Evolutionary conservation across 1,284 basidiomycete species (phyloP).

Genomic region (Papiliotrema laurentii): DNA sequence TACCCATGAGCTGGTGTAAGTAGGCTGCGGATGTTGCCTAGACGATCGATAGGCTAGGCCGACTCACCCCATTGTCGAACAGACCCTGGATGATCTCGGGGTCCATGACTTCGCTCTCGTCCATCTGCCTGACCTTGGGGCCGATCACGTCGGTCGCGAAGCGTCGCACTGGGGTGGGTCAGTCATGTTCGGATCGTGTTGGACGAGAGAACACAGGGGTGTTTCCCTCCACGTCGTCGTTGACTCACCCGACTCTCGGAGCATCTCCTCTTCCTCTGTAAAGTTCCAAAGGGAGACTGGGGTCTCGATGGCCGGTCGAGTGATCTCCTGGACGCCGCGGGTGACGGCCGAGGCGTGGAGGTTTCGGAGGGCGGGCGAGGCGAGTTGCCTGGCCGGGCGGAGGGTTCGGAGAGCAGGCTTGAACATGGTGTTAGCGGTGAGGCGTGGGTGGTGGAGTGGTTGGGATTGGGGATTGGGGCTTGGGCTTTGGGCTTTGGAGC

Average conservation of each 20-base stretch:
- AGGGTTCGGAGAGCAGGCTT: constrained; percentile 4
- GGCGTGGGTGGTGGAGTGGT: too few relatives aligned
- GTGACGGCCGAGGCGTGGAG: constrained; percentile 24
- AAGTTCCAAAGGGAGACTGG: constrained; percentile 61
- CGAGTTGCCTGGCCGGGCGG: constrained; percentile 6
- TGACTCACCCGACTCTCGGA: constrained; percentile 72
- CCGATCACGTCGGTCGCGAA: constrained; percentile 86
- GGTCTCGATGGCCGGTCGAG: constrained; percentile 39
- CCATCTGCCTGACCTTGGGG: constrained; percentile 93
- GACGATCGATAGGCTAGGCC: not conserved
- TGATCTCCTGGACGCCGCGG: constrained; percentile 32
- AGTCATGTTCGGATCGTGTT: not conserved
- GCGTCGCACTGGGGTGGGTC: constrained; percentile 60
- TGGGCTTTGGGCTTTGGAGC: not conserved
- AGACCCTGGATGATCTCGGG: constrained; percentile 77
- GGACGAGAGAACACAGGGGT: too few relatives aligned
- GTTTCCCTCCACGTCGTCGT: too few relatives aligned
- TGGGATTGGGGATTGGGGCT: too few relatives aligned
- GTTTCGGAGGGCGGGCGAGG: constrained; percentile 13
- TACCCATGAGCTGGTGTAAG: constrained; percentile 85
- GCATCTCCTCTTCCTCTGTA: constrained; percentile 87
- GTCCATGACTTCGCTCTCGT: constrained; percentile 96
- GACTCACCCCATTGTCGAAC: constrained; percentile 87
- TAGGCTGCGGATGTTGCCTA: not conserved
- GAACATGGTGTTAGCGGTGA: constrained; percentile 8